Conservation (phyloP, 1,284 basidiomycete genomes). For the Lignosus rhinocerotis region DNA sequence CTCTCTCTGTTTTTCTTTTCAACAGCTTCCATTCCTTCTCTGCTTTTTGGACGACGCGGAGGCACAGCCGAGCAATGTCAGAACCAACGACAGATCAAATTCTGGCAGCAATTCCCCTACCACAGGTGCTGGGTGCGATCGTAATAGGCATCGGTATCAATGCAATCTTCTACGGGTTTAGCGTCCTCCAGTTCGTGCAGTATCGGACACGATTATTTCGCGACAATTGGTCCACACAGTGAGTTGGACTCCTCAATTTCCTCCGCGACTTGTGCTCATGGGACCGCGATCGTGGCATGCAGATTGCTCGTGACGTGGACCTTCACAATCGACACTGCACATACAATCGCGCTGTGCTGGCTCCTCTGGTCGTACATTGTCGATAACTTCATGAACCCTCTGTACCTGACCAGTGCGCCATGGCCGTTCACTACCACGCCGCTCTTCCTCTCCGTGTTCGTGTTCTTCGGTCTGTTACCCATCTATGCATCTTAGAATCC, state of each 20-base stretch:
- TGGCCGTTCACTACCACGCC: constrained; percentile 38
- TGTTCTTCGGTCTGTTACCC: constrained; percentile 3
- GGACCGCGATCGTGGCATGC: neutral
- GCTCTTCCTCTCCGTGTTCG: constrained; percentile 28
- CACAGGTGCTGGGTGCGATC: constrained; percentile 6
- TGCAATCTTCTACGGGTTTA: constrained; percentile 10
- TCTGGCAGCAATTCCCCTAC: neutral
- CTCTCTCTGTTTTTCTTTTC: neutral
- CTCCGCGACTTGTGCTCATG: neutral
- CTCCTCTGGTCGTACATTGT: constrained; percentile 37
- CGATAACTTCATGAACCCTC: constrained; percentile 31
- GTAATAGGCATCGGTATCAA: constrained; percentile 7
- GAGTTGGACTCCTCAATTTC: neutral
- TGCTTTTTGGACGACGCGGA: neutral
- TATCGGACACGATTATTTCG: neutral
- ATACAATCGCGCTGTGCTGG: constrained; percentile 31
- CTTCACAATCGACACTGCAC: constrained; percentile 34
- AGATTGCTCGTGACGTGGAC: constrained; percentile 35
- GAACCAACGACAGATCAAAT: neutral
- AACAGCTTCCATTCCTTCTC: neutral
- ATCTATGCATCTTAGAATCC: neutral
- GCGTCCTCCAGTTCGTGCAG: constrained; percentile 9
- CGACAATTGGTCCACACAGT: constrained; percentile 4
- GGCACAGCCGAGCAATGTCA: neutral
- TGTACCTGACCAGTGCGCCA: constrained; percentile 27